Conservation (phyloP, 2,329 filamentous ascomycete genomes). For the Monilinia vaccinii-corymbosi region DNA sequence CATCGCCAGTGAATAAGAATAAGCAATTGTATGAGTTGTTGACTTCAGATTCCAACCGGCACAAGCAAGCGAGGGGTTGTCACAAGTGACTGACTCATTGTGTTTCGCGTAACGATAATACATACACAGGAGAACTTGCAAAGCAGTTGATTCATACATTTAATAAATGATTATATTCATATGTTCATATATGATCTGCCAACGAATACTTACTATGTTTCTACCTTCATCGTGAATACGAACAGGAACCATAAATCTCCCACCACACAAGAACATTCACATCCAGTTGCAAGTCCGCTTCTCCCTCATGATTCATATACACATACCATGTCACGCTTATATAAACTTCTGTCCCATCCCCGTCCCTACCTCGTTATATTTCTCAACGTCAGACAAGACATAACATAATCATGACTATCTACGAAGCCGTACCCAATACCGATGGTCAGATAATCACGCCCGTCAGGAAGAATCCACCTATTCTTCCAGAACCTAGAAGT, state of each 20-base stretch:
- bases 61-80: not conserved
- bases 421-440: not conserved
- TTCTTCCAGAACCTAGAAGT: not conserved
- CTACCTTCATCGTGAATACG: not conserved
- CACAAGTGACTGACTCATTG: not conserved
- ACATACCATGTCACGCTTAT: not conserved
- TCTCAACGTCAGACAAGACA: not conserved
- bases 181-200: not conserved
- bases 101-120: not conserved
- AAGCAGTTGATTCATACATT: not conserved
- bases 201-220: too few species aligned
- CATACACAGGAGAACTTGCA: not conserved
- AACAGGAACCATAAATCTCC: not conserved
- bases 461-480: not conserved
- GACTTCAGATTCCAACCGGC: not conserved
- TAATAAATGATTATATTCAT: not conserved
- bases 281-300: not conserved
- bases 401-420: not conserved
- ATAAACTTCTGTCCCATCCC: not conserved
- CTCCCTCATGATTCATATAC: not conserved
- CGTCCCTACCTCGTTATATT: not conserved
- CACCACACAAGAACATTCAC: not conserved
- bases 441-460: not conserved
- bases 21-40: too few species aligned
- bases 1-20: not conserved